Evolutionary conservation across 2,329 filamentous ascomycete genomes (phyloP).

Genomic region (Colletotrichum sp.): DNA sequence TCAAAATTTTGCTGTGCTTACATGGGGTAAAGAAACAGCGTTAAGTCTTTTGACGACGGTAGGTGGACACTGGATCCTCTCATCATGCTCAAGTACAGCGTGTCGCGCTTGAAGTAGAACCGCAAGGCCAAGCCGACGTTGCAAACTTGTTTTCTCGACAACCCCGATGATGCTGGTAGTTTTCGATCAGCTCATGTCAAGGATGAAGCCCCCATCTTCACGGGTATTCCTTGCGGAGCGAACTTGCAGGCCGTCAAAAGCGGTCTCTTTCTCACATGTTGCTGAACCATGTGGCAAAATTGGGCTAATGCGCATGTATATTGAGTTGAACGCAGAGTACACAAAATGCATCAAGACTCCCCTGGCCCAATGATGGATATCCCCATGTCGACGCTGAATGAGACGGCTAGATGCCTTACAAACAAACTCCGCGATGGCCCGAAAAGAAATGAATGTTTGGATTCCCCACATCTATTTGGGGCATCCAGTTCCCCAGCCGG

Average conservation of each 20-base stretch:
- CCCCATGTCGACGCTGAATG: neutral
- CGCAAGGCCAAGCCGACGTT: neutral
- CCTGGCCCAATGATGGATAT: neutral
- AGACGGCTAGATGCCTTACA: neutral
- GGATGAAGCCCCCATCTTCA: neutral
- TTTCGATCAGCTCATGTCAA: neutral
- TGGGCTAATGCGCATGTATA: neutral
- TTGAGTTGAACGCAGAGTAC: neutral
- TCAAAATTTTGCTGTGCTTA: neutral
- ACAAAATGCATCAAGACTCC: neutral
- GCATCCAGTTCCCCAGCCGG: neutral
- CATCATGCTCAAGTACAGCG: neutral
- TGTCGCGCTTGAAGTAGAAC: neutral
- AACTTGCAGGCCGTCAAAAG: neutral
- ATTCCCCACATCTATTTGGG: neutral
- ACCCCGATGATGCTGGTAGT: neutral
- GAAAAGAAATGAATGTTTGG: neutral
- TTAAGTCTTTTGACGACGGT: neutral
- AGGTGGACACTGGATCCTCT: neutral
- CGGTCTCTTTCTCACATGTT: neutral
- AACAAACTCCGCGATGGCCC: neutral
- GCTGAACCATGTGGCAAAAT: neutral
- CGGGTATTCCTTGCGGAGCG: accelerated
- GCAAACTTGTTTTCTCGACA: neutral
- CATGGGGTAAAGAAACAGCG: neutral